Base-by-base conservation (phyloP, 140 eudicot genomes). In the Ambrosia hybrid region DNA sequence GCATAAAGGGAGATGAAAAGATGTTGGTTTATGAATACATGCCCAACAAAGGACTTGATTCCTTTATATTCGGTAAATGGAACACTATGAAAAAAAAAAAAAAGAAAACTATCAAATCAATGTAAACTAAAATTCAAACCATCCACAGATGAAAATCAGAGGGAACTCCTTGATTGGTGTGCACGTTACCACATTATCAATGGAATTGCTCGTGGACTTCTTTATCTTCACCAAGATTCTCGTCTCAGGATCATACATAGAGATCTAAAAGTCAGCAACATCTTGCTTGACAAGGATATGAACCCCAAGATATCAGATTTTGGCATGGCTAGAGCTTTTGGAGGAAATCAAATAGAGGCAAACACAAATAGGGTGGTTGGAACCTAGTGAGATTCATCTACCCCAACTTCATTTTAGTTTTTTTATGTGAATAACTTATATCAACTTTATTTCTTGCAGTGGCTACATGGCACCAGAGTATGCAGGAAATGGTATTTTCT, bases 261-360 rank as follows among this genome's bases (percentile, higher is more conserved):
- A 30, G 34, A 30, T 30, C 34, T 30, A 30, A 30, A 30, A 30
- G 17, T 60, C 38, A 77, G 82, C 58, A 77, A 77, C 45, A 73
- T 81, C 61, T 68, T 81, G 74, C 82, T 81, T 13, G 85, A 81
- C 12, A 37, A 9, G 0, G 66, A 77, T 16, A 70, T 74, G 79
- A 83, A 75, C 75, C 83, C 81, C 7, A 78, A 83, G 30, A 78
- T 83, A 55, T 83, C 83, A 43, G 87, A 83, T 41, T 83, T 83
- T 60, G 83, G 83, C 51, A 78, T 65, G 76, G 83, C 83, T 49
- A 83, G 87, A 76, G 71, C 59, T 36, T 78, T 80, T 51, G 81
- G 79, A 51, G 80, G 59, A 36, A 59, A 56, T 45, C 79, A 81
- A 53, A 80, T 69, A 3, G 84, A 68, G 15, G 84, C 77, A 36